A percentile compares a stretch with the other conserved stretches of the same genome.
Conservation (phyloP, 192 early-diverging fungal species). For the Coemansia sp. region DNA sequence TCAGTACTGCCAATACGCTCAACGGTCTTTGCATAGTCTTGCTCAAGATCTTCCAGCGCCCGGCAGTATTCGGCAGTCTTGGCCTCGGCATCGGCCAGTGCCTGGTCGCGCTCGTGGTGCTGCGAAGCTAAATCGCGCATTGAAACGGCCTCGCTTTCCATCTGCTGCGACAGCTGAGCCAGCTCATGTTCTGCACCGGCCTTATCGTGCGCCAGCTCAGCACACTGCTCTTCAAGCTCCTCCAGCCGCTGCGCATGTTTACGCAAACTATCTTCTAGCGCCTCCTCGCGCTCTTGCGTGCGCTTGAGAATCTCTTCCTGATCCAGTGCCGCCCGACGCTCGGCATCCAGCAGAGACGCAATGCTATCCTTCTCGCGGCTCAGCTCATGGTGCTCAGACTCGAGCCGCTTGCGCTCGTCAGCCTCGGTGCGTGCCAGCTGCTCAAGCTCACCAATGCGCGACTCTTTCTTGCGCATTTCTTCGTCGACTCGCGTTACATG, state of each 20-base stretch:
- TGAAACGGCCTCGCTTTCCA: conserved; percentile 62
- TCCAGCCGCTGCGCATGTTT: conserved; percentile 66
- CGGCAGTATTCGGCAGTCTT: conserved; percentile 53
- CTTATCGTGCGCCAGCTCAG: conserved; percentile 51
- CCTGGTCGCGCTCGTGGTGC: conserved; percentile 59
- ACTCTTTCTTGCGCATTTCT: conserved; percentile 73
- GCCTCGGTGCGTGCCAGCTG: conserved; percentile 61
- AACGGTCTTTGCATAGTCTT: conserved; percentile 24
- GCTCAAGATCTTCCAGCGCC: conserved; percentile 28
- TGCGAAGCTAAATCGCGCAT: conserved; percentile 61
- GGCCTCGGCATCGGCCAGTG: conserved; percentile 56
- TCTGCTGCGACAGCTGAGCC: conserved; percentile 49
- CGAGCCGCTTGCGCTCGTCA: conserved; percentile 61
- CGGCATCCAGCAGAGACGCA: conserved; percentile 69
- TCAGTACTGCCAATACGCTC: conserved; percentile 27
- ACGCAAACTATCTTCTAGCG: conserved; percentile 62
- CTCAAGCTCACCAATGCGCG: conserved; percentile 70
- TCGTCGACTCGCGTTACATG: conserved; percentile 79
- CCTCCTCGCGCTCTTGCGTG: conserved; percentile 71
- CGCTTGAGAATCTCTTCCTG: conserved; percentile 82
- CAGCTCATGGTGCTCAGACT: conserved; percentile 59
- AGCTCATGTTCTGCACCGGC: conserved; percentile 16
- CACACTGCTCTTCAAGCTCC: conserved; percentile 65
- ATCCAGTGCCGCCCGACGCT: conserved; percentile 73
- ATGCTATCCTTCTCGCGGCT: conserved; percentile 68